Conservation (phyloP, 2,329 filamentous ascomycete genomes). For the Magnaporthiopsis rhizophila region DNA sequence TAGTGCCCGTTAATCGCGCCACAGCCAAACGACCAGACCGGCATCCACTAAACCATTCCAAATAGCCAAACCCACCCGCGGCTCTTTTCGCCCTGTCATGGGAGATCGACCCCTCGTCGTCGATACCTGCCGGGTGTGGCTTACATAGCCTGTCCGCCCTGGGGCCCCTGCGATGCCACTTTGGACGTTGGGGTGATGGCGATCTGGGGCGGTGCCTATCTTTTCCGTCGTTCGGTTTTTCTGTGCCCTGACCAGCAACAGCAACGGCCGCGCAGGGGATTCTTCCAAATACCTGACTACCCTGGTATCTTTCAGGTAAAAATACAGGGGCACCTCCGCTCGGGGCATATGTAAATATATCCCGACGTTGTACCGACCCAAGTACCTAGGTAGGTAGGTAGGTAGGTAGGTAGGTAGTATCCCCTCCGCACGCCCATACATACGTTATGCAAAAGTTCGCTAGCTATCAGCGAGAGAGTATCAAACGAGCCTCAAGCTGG, state of each 20-base stretch:
- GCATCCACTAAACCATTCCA: background rate
- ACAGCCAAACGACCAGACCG: background rate
- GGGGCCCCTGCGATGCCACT: background rate
- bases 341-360: background rate
- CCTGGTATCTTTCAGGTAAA: too few species aligned
- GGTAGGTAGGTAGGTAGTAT: background rate
- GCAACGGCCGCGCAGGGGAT: background rate
- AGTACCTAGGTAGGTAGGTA: background rate
- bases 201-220: too few species aligned
- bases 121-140: background rate
- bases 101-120: background rate
- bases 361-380: background rate
- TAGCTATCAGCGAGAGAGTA: background rate
- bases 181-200: too few species aligned
- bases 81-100: background rate
- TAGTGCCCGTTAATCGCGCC: background rate
- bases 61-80: background rate
- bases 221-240: too few species aligned
- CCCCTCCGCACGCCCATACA: background rate
- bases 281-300: background rate
- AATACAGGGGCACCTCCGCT: too few species aligned
- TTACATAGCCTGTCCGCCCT: background rate
- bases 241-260: too few species aligned
- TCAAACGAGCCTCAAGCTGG: background rate
- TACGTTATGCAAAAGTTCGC: background rate